Evolutionary conservation across 2,329 filamentous ascomycete species (phyloP), one percentile per base, ranked within the genome.

Genomic region (Graphium sp.): DNA sequence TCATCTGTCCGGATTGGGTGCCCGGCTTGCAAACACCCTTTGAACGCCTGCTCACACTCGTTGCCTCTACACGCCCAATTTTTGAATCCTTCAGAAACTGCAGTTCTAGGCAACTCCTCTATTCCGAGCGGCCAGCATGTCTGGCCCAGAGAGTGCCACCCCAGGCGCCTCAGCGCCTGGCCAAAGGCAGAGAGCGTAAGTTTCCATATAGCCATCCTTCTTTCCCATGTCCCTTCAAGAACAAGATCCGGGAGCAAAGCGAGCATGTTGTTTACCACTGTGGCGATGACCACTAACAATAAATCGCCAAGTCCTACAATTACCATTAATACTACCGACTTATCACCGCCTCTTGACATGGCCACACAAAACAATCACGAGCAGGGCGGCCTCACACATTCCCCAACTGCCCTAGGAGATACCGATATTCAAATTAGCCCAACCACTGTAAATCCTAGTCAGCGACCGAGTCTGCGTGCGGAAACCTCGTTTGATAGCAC

Each of bases 401-500:
- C n/a, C n/a, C n/a, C n/a, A n/a, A n/a, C n/a, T n/a, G n/a, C n/a
- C n/a, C n/a, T n/a, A n/a, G n/a, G n/a, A n/a, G n/a, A n/a, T n/a
- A n/a, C n/a, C n/a, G n/a, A n/a, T n/a, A n/a, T 52, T 10, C 45
- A 49, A 32, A 47, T 33, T 21, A 11, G 13, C 25, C 16, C 6
- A 6, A 9, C 19, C 9, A 14, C 12, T 22, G 18, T 10, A 29
- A 12, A 22, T 22, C 14, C 18, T 19, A 15, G 8, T 11, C 26
- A 5, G 13, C 20, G 14, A 12, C 26, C 12, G n/a, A 30, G 28
- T 19, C 21, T 14, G 16, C 13, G n/a, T n/a, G n/a, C n/a, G n/a
- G n/a, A n/a, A n/a, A 8, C 59, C 21, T 73, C 72, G 2, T 74
- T 78, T 39, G 75, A 80, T 13, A 71, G 62, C 47, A 64, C 56